Evolutionary conservation across 75 land plant genomes (phyloP).

Genomic region (Isoetes taiwanensis): DNA sequence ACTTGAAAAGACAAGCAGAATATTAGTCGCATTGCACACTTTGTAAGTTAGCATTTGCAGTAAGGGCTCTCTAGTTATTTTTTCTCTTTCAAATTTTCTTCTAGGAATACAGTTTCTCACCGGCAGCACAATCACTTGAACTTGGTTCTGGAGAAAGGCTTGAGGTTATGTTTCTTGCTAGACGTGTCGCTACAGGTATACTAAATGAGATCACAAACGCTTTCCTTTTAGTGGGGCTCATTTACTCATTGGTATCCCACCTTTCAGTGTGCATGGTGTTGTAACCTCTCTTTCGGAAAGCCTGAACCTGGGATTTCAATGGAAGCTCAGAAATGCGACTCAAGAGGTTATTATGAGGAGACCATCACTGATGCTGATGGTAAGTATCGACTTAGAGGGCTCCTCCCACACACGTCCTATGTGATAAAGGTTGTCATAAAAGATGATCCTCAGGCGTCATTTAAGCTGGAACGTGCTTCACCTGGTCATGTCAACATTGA

Average conservation of each 20-base stretch:
- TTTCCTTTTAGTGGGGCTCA: too few relatives aligned
- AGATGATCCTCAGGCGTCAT: constrained; percentile 20
- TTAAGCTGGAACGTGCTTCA: constrained; percentile 74
- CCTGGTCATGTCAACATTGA: constrained; percentile 45
- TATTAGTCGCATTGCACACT: not conserved
- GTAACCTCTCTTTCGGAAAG: constrained; percentile 68
- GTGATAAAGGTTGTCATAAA: constrained; percentile 42
- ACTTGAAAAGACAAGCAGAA: not conserved
- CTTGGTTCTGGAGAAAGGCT: constrained; percentile 68
- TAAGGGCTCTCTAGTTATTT: not conserved
- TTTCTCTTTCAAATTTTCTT: not conserved
- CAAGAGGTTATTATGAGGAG: constrained; percentile 88
- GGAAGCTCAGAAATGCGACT: constrained; percentile 76
- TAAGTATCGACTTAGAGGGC: constrained; percentile 75
- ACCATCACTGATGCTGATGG: constrained; percentile 61
- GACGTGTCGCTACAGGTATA: constrained; percentile 86
- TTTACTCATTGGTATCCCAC: too few relatives aligned
- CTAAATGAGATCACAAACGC: too few relatives aligned
- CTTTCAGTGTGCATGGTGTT: constrained; percentile 53
- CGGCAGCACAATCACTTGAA: constrained; percentile 77
- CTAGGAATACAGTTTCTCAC: constrained; percentile 86
- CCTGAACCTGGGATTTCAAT: constrained; percentile 68
- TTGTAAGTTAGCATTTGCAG: not conserved
- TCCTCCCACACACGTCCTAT: constrained; percentile 65
- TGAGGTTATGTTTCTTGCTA: constrained; percentile 55